Evolutionary conservation across 1,284 basidiomycete genomes (phyloP), one percentile per base, ranked within the genome.

Genomic region (Cerioporus squamosus): DNA sequence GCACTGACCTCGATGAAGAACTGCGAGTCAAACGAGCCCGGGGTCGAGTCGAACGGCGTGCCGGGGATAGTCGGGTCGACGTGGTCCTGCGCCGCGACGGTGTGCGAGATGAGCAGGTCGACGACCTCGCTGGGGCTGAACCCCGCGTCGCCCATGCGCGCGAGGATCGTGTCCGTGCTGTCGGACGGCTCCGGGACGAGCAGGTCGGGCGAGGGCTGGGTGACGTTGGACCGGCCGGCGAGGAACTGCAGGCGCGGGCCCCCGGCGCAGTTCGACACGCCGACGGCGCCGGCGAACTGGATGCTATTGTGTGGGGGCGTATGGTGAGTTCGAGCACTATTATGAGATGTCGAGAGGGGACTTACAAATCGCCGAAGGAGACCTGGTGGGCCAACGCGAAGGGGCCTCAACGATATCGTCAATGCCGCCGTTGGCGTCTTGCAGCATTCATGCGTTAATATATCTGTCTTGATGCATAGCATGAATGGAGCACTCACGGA

Each of bases 21-120:
- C 65, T 79, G 77, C 9, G 74, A 68, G 63, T 79, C 77, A 59
- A 78, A 77, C 20, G 67, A 53, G 24, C 44, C 47, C 9, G 72
- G 70, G 20, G 72, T 73, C 44, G 69, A 72, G 58, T 72, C 70
- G 60, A 73, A 71, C 8, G 72, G 71, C 17, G 66, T 63, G 26
- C 68, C 59, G 12, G 56, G 55, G n/a, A 57, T 51, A 14, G 62
- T 53, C 14, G 51, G 44, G 56, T 70, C 69, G 43, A 71, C 59
- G 44, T 68, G 64, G 55, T 72, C 68, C 40, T 67, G 63, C 15
- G 67, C 66, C 17, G 68, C 70, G 48, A 70, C 53, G 23, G 68
- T 61, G 63, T 72, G 69, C 65, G 72, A 70, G 40, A 66, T 62
- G 23, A 72, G 66, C 26, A 70, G 59, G 38, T 65, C 66, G 51